A percentile compares a stretch with the other conserved stretches of the same genome.
Evolutionary conservation across 2,329 filamentous ascomycete genomes (phyloP).

Genomic region (Ambrosiella cleistominuta): DNA sequence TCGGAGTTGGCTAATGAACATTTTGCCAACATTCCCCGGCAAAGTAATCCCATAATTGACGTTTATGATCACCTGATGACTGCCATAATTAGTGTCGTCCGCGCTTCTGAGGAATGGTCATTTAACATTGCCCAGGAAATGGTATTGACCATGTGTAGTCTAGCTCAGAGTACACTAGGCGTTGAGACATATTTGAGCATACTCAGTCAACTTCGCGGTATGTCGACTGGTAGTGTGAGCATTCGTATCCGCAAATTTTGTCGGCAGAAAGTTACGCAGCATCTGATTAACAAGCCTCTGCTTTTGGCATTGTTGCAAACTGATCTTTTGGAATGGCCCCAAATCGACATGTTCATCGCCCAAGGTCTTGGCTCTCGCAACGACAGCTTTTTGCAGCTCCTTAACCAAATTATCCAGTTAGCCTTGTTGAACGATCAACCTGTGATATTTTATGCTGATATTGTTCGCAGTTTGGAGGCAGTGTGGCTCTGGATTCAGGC

Average conservation of each 20-base stretch:
- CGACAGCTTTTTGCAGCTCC: constrained; percentile 54
- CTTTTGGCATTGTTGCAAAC: constrained; percentile 40
- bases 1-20: constrained; percentile 40
- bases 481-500: constrained; percentile 68
- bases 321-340: constrained; percentile 43
- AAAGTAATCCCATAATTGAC: constrained; percentile 39
- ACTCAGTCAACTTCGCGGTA: constrained; percentile 41
- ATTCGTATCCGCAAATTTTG: constrained; percentile 39
- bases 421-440: constrained; percentile 63
- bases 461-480: constrained; percentile 63
- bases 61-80: constrained; percentile 44
- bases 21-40: constrained; percentile 39
- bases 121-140: constrained; percentile 44
- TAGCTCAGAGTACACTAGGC: constrained; percentile 35
- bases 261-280: constrained; percentile 36
- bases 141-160: constrained; percentile 36
- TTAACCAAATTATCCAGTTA: constrained; percentile 64
- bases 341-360: constrained; percentile 54
- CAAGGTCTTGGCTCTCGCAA: constrained; percentile 56
- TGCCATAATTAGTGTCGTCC: constrained; percentile 44
- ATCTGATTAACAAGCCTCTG: constrained; percentile 39
- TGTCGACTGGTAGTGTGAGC: constrained; percentile 35
- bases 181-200: constrained; percentile 46
- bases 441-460: constrained; percentile 66
- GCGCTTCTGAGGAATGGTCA: constrained; percentile 42